Percentiles rank a stretch among this genome's conserved stretches.
These are phyloP conservation scores for Dothideomycetes sp. DNA, from an alignment of 2,329 filamentous ascomycete species.

Conservation along the genomic window DNA sequence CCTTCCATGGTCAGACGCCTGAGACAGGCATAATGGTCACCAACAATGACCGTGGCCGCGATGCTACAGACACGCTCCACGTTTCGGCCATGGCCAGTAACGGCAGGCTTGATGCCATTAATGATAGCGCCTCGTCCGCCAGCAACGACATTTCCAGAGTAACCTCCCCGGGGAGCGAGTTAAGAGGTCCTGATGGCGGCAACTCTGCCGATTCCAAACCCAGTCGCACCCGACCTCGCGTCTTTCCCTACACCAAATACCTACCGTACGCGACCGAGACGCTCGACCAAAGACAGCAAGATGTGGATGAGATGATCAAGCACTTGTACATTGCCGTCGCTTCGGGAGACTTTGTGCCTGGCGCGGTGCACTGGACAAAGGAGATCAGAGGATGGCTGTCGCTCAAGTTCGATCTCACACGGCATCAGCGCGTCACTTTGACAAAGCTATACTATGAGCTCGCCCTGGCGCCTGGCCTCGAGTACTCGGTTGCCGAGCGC, in stretches of 20 bases:
- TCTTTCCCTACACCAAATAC: conserved; percentile 85
- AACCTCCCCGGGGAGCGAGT: conserved; percentile 66
- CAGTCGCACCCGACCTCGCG: conserved; percentile 68
- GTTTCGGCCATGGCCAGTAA: background rate
- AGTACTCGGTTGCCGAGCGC: conserved; percentile 70
- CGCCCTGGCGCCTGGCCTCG: conserved; percentile 78
- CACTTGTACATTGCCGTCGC: conserved; percentile 87
- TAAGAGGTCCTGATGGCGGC: conserved; percentile 44
- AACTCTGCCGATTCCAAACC: conserved; percentile 37
- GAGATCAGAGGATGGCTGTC: conserved; percentile 92
- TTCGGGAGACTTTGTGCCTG: conserved; percentile 87
- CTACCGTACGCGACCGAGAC: conserved; percentile 84
- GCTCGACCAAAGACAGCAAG: conserved; percentile 64
- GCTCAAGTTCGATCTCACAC: conserved; percentile 93
- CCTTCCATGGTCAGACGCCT: background rate
- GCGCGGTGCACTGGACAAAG: conserved; percentile 91
- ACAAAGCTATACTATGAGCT: conserved; percentile 93
- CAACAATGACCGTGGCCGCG: background rate
- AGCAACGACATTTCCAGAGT: conserved; percentile 70
- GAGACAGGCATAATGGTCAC: conserved; percentile 6
- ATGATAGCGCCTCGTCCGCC: conserved; percentile 1
- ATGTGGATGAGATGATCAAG: conserved; percentile 79
- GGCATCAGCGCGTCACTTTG: conserved; percentile 71
- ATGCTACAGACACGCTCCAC: background rate
- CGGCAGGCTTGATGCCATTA: conserved; percentile 3